Base-by-base conservation (phyloP, 176 grass and related monocot genomes). In the Rhynchospora breviuscula region DNA sequence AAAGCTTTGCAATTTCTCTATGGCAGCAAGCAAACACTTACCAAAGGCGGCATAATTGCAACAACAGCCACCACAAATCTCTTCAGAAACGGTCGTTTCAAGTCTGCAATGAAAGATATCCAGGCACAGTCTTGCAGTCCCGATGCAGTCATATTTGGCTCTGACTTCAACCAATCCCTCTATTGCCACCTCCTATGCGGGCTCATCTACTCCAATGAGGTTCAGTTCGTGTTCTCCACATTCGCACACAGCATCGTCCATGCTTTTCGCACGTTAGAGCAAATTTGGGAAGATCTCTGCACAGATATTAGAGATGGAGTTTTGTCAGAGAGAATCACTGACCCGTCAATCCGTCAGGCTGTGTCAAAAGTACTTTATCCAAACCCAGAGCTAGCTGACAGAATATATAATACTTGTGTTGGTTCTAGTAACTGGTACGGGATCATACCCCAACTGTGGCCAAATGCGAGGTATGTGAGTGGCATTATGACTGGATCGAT, bases 401-500 rank as follows among this genome's bases (percentile, higher is more conserved):
- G 79, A 0, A 92, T 99, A 83, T 83, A 90, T 82, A 86, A 88
- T 6, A 96, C 86, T 40, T 96, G 91, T 54, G 33, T 35, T 6
- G 67, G 85, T 21, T 91, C 95, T 57, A 99, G 91, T 71, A 96
- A 96, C 40, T 99, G 97, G 97, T 94, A 99, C 13, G 93, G 93
- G 6, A 89, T 96, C 56, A 93, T 99, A 84, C 97, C 97, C 0
- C 91, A 87, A 18, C 91, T 99, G 11, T 99, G 89, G 89, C 97
- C 93, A 7, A 96, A 99, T 59, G 91, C 97, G n/a, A 96, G 94
- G 81, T 99, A 99, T 33, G 84, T 92, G 8, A 93, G 84, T 68
- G 97, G 97, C 10, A 96, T 99, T 33, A 94, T 99, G 97, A 99
- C 97, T 15, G 97, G 97, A 62, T 96, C 97, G 10, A 99, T 99